Base-by-base conservation (phyloP, 2,329 filamentous ascomycete species). In the Aspergillus chevalieri region DNA sequence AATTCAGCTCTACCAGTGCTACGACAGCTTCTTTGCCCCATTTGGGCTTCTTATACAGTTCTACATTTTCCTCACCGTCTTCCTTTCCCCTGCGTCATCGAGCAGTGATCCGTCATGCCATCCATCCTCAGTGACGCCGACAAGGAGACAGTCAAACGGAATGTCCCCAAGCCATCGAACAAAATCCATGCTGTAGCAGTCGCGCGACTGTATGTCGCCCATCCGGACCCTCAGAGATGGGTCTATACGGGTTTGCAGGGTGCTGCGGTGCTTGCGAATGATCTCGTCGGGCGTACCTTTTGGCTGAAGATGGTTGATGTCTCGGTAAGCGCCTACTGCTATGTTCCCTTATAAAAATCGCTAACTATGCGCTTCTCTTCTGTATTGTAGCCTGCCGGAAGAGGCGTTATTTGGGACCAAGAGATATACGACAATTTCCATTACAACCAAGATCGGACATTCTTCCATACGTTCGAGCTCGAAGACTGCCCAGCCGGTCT, bases 271-370 rank as follows among this genome's bases (percentile, higher is more conserved):
- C 82, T 98, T 56, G 87, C 89, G 58, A 95, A 97, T 69, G 93
- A 98, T 67, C 74, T 95, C 36, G 90, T 97, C 24, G 93, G 93
- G 57, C 86, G 95, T 69, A 96, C 93, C 1, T 95, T 91, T 72
- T 98, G 92, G 89, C 76, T 98, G 59, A 98, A 98, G 77, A 78
- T 98, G 74, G 93, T 98, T 46, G 93, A 98, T 69, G 84, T 98
- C 49, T 96, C 90, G 67, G 90, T 95, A 78, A 65, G 85, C 77
- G 47, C n/a, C 7, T 34, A 24, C 44, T 47, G 42, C 50, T 56
- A 19, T 15, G 41, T 5, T 12, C 22, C 38, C 30, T 10, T 21
- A 24, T 22, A 26, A 53, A 56, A 45, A 33, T 39, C 34, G 28
- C 33, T 51, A 33, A 46, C 53, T 51, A 52, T 50, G 44, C 47